Evolutionary conservation across 208 protist genomes (phyloP), one percentile per base, ranked within the genome.

Genomic region (Leishmania arabica): DNA sequence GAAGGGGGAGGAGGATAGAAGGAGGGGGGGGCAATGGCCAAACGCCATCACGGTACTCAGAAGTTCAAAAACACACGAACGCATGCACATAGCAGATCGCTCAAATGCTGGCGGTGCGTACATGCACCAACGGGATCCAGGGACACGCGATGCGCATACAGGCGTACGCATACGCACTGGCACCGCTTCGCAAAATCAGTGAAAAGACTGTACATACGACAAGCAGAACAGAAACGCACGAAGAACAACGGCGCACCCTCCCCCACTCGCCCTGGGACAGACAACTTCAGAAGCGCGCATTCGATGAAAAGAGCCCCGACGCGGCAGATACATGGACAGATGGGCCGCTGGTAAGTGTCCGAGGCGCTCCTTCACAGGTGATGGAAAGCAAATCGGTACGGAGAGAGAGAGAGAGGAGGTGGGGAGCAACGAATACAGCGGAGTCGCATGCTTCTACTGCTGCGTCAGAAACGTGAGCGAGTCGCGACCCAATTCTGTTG

Each of bases 391-490:
- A 31, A 37, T 27, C 13, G 34, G n/a, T 27, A 5, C 2, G 0
- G n/a, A 54, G 8, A 70, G 17, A 15, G 17, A 15, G 17, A 49
- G 34, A 31, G 34, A 31, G 7, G 42, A 27, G 42, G 7, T 19
- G 34, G 64, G 6, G n/a, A 71, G 27, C 37, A 62, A 4, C 37
- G 24, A 56, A 64, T 2, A 53, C 56, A 49, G 40, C 37, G 42
- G 34, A n/a, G 47, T 62, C 1, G 31, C 47, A 2, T 64, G 24
- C 19, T 40, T 34, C 75, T 75, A 91, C 37, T 89, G 75, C 73
- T 92, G 85, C 1, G 90, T 93, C 40, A 93, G 80, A 62, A 93
- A 93, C 0, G 84, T 90, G 24, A 87, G 77, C 1, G 82, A 85
- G 51, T 84, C 80, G 9, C 51, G 53, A n/a, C 77, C 69, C 15